Percentiles rank a stretch among this genome's conserved stretches.
phyloP scores from a whole-genome alignment of 768 basidiomycete genomes.

The Suillus lakei region DNA sequence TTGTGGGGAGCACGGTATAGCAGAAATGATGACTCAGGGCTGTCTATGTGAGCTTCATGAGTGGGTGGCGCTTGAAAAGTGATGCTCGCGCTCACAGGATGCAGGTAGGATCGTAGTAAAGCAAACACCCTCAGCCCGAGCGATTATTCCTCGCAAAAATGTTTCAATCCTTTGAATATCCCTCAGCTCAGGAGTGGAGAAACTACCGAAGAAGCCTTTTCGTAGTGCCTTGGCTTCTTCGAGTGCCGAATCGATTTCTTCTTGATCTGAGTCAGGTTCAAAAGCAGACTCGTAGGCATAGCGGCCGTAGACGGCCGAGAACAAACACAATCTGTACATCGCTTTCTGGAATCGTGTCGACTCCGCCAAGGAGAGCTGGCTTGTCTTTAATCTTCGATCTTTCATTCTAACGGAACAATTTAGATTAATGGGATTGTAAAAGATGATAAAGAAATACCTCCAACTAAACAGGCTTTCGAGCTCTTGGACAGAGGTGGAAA shows the following conservation, averaged over 20 bases:
- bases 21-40: neutral
- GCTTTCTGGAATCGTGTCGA: slow-evolving; percentile 35
- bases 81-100: neutral
- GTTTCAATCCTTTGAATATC: slow-evolving; percentile 23
- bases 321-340: slow-evolving; percentile 35
- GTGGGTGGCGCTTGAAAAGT: neutral
- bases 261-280: slow-evolving; percentile 8
- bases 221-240: slow-evolving; percentile 12
- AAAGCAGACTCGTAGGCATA: slow-evolving; percentile 8
- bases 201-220: slow-evolving; percentile 17
- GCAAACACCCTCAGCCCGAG: neutral
- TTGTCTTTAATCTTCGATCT: slow-evolving; percentile 37
- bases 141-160: slow-evolving; percentile 23
- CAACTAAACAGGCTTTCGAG: slow-evolving; percentile 47
- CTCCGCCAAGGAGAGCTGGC: slow-evolving; percentile 36
- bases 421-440: neutral
- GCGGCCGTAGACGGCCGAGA: slow-evolving; percentile 15
- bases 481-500: slow-evolving; percentile 27
- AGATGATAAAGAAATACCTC: slow-evolving; percentile 30
- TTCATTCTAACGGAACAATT: slow-evolving; percentile 34
- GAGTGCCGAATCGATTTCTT: slow-evolving; percentile 2
- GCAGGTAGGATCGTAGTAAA: neutral
- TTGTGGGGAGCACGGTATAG: neutral
- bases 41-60: neutral
- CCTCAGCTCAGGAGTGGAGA: slow-evolving; percentile 21